Percentiles rank a stretch among this genome's conserved stretches.
Evolutionary conservation across 2,329 filamentous ascomycete species (phyloP).

Genomic region (Bipolaris gigantea): DNA sequence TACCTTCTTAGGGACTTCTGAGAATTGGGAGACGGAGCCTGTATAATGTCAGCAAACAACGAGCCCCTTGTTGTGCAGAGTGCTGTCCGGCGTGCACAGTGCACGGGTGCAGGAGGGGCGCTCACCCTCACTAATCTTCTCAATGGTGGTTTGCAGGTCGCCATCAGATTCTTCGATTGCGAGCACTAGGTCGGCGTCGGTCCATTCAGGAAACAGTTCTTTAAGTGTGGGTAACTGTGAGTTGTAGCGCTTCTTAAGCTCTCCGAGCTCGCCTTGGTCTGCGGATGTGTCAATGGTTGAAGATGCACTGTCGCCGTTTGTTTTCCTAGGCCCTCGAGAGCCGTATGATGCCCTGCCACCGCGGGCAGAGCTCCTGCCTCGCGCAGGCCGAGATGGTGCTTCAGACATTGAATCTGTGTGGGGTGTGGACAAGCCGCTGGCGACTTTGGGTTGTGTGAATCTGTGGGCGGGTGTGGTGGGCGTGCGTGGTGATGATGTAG

Average conservation of each 20-base stretch:
- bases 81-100: not conserved
- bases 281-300: conserved; percentile 65
- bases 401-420: conserved; percentile 78
- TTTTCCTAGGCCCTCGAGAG: conserved; percentile 56
- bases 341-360: conserved; percentile 74
- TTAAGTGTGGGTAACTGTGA: conserved; percentile 78
- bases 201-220: conserved; percentile 95
- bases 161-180: conserved; percentile 86
- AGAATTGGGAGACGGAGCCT: conserved; percentile 83
- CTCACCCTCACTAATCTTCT: conserved; percentile 78
- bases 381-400: conserved; percentile 81
- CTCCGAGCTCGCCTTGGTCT: conserved; percentile 86
- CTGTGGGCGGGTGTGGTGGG: conserved; percentile 29
- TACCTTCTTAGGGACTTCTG: conserved; percentile 72
- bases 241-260: conserved; percentile 88
- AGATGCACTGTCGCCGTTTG: conserved; percentile 71
- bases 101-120: conserved; percentile 3
- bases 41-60: conserved; percentile 15
- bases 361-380: conserved; percentile 87
- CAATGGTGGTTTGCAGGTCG: conserved; percentile 71
- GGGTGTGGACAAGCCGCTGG: conserved; percentile 40
- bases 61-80: not conserved
- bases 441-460: conserved; percentile 26
- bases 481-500: conserved; percentile 39
- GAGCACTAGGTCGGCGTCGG: conserved; percentile 90